phyloP scores from a whole-genome alignment of 1,139 yeast species.

The Yamadazyma taylorii region DNA sequence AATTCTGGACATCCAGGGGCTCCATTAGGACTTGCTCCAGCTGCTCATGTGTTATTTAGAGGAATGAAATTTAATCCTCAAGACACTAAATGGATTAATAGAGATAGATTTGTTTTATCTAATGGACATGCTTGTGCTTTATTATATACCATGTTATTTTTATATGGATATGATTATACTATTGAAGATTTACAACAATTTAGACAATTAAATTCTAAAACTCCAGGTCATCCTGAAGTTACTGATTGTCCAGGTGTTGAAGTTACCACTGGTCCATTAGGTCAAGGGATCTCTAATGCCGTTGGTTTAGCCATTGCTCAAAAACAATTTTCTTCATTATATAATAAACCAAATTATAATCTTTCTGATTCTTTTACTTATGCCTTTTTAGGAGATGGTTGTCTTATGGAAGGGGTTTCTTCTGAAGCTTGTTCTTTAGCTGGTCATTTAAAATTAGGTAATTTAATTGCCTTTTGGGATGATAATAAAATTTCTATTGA shows the following conservation, averaged over 20 bases:
- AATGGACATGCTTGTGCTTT: conserved; percentile 98
- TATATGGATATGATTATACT: conserved; percentile 79
- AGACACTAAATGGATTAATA: conserved; percentile 89
- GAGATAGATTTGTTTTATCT: conserved; percentile 93
- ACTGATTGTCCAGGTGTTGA: conserved; percentile 83
- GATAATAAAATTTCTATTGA: conserved; percentile 97
- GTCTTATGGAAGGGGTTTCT: conserved; percentile 98
- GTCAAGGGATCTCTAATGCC: conserved; percentile 97
- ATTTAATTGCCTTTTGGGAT: conserved; percentile 94
- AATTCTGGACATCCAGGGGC: conserved; percentile 99
- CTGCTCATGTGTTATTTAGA: conserved; percentile 69
- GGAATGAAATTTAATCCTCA: conserved; percentile 86
- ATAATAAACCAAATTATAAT: conserved; percentile 82
- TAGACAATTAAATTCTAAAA: conserved; percentile 87
- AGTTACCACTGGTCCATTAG: conserved; percentile 98
- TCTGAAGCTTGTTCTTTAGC: conserved; percentile 94
- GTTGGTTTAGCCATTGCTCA: conserved; percentile 98
- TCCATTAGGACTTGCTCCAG: conserved; percentile 94
- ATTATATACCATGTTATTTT: conserved; percentile 80
- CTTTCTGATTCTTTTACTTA: conserved; percentile 77
- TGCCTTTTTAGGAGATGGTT: conserved; percentile 93
- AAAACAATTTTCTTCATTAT: conserved; percentile 87
- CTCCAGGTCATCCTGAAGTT: conserved; percentile 98
- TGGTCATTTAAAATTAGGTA: conserved; percentile 93
- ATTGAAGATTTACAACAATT: conserved; percentile 87